Conservation (phyloP, 768 basidiomycete genomes). For the Floccularia luteovirens region DNA sequence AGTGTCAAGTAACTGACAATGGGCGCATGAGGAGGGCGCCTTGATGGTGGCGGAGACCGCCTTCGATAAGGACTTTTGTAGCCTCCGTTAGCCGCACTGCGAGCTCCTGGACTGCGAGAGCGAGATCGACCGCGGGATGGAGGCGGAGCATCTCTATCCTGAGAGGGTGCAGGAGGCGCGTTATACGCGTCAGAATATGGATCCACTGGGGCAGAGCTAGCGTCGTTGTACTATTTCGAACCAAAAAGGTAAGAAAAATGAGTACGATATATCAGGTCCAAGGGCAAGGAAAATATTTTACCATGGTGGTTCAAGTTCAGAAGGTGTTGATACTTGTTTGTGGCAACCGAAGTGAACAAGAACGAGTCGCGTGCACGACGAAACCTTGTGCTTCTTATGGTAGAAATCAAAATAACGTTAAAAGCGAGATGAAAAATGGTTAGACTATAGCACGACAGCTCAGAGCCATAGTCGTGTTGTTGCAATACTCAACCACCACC, state of each 20-base stretch:
- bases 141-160: slow-evolving; percentile 48
- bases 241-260: slow-evolving; percentile 30
- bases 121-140: slow-evolving; percentile 64
- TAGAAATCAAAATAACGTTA: too few relatives aligned
- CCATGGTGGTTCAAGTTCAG: slow-evolving; percentile 65
- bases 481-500: too few relatives aligned
- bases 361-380: slow-evolving; percentile 12
- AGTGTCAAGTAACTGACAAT: slow-evolving; percentile 41
- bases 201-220: slow-evolving; percentile 62
- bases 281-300: slow-evolving; percentile 25
- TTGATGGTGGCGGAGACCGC: slow-evolving; percentile 52
- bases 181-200: slow-evolving; percentile 82
- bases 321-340: slow-evolving; percentile 39
- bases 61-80: slow-evolving; percentile 49
- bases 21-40: slow-evolving; percentile 64
- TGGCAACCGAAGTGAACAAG: slow-evolving; percentile 8
- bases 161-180: slow-evolving; percentile 45
- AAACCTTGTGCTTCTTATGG: slow-evolving; percentile 3
- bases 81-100: slow-evolving; percentile 35
- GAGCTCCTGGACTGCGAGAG: slow-evolving; percentile 59
- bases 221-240: slow-evolving; percentile 51
- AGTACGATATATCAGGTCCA: slow-evolving; percentile 8
- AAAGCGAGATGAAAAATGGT: too few relatives aligned
- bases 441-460: too few relatives aligned
- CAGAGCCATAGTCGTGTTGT: too few relatives aligned